phyloP scores from a whole-genome alignment of 2,329 filamentous ascomycete genomes.

The Arthroderma uncinatum region DNA sequence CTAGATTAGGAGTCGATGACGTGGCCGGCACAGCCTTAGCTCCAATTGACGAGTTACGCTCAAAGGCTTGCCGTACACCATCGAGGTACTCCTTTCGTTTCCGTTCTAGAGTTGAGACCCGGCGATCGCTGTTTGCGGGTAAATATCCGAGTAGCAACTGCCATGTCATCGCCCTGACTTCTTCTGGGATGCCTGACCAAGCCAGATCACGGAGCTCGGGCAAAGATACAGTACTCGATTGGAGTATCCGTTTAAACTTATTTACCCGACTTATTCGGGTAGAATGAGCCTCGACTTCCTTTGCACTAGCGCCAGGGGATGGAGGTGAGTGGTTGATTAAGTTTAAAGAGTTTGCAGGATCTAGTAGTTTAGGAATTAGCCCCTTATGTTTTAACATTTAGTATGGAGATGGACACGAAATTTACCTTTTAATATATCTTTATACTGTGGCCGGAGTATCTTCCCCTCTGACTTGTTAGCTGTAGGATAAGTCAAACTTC shows the following conservation, averaged over 20 bases:
- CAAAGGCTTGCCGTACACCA: slow-evolving; percentile 62
- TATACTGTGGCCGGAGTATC: slow-evolving; percentile 92
- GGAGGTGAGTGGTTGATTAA: slow-evolving; percentile 78
- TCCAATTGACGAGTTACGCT: slow-evolving; percentile 39
- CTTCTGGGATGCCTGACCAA: slow-evolving; percentile 89
- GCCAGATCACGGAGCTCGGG: slow-evolving; percentile 72
- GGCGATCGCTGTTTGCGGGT: slow-evolving; percentile 87
- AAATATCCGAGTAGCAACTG: slow-evolving; percentile 89
- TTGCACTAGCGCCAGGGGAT: slow-evolving; percentile 61
- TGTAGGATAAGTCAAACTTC: slow-evolving; percentile 69
- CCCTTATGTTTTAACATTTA: not conserved
- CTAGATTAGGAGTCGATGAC: slow-evolving; percentile 30
- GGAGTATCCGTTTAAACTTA: slow-evolving; percentile 93
- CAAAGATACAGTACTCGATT: slow-evolving; percentile 79
- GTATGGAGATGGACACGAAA: slow-evolving; percentile 2
- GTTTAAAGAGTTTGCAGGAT: slow-evolving; percentile 86
- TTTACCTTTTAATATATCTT: slow-evolving; percentile 72
- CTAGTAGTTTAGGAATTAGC: slow-evolving; percentile 21
- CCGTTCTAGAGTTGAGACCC: slow-evolving; percentile 78
- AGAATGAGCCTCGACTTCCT: slow-evolving; percentile 75
- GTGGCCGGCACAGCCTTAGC: slow-evolving; percentile 30
- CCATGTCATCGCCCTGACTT: slow-evolving; percentile 99
- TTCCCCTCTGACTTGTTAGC: slow-evolving; percentile 87
- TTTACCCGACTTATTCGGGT: slow-evolving; percentile 89
- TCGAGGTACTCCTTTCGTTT: slow-evolving; percentile 96